These are phyloP conservation scores for Nepenthes mirabilis DNA, from an alignment of 148 eudicot genomes.

Conservation along the genomic window DNA sequence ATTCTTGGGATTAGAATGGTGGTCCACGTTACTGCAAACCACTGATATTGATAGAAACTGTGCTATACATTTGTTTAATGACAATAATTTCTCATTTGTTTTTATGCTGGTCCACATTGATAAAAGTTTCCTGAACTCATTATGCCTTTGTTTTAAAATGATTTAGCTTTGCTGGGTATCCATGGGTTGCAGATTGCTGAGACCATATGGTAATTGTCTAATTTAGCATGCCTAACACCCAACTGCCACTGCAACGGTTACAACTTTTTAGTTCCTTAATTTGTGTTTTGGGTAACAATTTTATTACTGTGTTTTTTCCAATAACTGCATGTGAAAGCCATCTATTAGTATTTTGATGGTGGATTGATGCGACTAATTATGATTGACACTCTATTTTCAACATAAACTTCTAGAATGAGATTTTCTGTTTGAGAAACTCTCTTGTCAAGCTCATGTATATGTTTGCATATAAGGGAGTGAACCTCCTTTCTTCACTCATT, in stretches of 20 bases:
- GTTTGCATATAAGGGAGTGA: constrained; percentile 77
- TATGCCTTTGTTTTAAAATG: no score
- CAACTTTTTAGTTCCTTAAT: no score
- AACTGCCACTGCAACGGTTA: no score
- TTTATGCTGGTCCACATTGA: neutral
- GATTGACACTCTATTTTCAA: constrained; percentile 3
- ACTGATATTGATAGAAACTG: no score
- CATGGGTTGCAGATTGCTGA: no score
- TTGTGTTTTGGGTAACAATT: no score
- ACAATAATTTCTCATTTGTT: neutral
- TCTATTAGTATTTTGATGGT: neutral
- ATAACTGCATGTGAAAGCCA: neutral
- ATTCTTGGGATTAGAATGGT: neutral
- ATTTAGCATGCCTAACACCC: no score
- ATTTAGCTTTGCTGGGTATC: no score
- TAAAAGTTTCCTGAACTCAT: no score
- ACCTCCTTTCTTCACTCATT: constrained; percentile 83
- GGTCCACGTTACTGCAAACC: neutral
- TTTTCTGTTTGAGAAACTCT: constrained; percentile 63
- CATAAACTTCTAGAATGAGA: constrained; percentile 91
- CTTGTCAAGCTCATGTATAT: constrained; percentile 57
- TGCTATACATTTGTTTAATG: no score
- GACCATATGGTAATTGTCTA: no score
- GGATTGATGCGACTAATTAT: neutral
- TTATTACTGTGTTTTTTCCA: neutral